Base-by-base conservation (phyloP, 1,284 basidiomycete genomes). In the Cutaneotrichosporon dermatis region DNA sequence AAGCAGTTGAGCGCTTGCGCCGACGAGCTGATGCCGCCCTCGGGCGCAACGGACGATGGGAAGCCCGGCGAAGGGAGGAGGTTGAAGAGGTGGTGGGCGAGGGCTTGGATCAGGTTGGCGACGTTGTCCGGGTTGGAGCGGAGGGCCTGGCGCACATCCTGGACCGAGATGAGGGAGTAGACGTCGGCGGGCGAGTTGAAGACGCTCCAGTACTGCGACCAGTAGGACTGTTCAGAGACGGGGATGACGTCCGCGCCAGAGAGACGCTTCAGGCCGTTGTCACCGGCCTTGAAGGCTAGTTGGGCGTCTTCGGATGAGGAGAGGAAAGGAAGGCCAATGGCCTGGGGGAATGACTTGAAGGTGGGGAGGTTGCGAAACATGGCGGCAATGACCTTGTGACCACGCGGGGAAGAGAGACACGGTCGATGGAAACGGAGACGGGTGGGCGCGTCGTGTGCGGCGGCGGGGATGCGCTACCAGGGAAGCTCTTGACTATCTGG, bases 161-260 rank as follows among this genome's bases (percentile, higher is more conserved):
- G 86, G 1, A 88, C 85, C 6, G 88, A 86, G 65, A 96, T 87
- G 59, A 95, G 83, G 34, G 89, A 88, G 78, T 89, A 90, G 15
- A 92, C 90, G 72, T 95, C 92, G 0, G 89, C 88, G 0, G 89
- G 83, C 6, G 88, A 88, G 78, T 90, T 90, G 74, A 94, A 94
- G 9, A 95, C 79, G 41, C 83, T 79, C 65, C 88, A 86, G 76
- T 89, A 96, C 87, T 94, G 73, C 62, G 90, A 83, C 91, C 91
- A 94, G 71, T 93, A 92, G 13, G 78, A 78, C 13, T 76, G 69
- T 71, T 92, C 90, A 7, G 80, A 83, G 56, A 85, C 81, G 2
- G 85, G 74, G 55, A 93, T 92, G 68, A 88, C 89, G 66, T 88
- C 83, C 16, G 81, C 83, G 15, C 84, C 81, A 49, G 86, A 83